phyloP scores from a whole-genome alignment of 176 grass and related monocot genomes.

The Alopecurus myosuroides region DNA sequence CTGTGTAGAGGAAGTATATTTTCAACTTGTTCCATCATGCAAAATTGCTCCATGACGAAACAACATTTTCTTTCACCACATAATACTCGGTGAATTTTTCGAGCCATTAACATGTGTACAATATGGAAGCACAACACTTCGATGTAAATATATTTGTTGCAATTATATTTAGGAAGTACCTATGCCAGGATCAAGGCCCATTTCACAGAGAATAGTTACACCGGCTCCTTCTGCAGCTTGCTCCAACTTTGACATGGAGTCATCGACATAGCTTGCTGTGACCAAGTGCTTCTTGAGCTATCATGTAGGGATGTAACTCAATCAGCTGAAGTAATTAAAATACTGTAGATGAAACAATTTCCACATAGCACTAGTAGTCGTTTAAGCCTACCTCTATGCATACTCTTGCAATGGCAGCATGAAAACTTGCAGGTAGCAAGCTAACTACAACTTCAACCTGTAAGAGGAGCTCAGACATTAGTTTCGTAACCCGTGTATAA shows the following conservation, averaged over 20 bases:
- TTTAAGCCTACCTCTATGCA: slow-evolving; percentile 73
- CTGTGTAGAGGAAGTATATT: slow-evolving; percentile 36
- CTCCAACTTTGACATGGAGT: slow-evolving; percentile 76
- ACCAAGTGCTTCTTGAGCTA: slow-evolving; percentile 93
- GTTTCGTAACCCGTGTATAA: not conserved
- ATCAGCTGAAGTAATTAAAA: not conserved
- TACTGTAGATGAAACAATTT: not conserved
- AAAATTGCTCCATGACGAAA: not conserved
- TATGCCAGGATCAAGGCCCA: slow-evolving; percentile 99
- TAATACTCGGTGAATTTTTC: not conserved
- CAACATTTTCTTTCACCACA: not conserved
- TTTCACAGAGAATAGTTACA: slow-evolving; percentile 88
- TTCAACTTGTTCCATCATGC: not conserved
- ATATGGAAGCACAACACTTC: not conserved
- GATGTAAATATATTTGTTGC: not conserved
- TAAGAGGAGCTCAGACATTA: slow-evolving; percentile 11
- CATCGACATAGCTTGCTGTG: slow-evolving; percentile 94
- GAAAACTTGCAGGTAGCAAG: slow-evolving; percentile 80
- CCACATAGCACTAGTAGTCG: not conserved
- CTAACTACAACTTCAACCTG: slow-evolving; percentile 92
- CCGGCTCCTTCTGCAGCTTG: slow-evolving; percentile 66
- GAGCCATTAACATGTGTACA: not conserved
- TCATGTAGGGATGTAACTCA: not conserved
- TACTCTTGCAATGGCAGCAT: slow-evolving; percentile 77
- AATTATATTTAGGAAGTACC: slow-evolving; percentile 39